phyloP scores from a whole-genome alignment of 1,139 yeast species.

The Hansenula lynferdii region DNA sequence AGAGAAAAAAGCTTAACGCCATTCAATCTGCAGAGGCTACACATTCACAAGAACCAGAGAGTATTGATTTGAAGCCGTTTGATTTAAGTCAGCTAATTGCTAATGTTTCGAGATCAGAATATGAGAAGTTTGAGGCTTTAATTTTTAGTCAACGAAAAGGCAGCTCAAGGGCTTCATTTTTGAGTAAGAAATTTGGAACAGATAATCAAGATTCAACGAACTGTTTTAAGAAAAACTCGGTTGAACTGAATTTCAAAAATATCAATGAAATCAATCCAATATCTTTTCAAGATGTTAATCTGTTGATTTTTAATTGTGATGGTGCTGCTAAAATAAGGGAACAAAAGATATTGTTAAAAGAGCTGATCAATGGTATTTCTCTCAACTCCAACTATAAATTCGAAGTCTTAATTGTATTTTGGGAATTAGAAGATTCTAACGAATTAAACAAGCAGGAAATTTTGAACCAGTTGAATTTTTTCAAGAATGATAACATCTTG shows the following conservation, averaged over 20 bases:
- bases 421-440: constrained; percentile 28
- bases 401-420: constrained; percentile 28
- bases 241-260: constrained; percentile 7
- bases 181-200: constrained; percentile 15
- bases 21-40: constrained; percentile 1
- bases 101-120: constrained; percentile 10
- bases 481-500: constrained; percentile 8
- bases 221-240: background rate
- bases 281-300: constrained; percentile 23
- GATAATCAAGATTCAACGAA: constrained; percentile 1
- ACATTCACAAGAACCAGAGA: background rate
- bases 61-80: constrained; percentile 12
- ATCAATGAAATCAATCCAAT: constrained; percentile 13
- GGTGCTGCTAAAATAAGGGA: constrained; percentile 28
- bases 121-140: constrained; percentile 24
- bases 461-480: constrained; percentile 11
- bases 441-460: constrained; percentile 5
- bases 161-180: constrained; percentile 14
- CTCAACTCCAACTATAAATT: constrained; percentile 28
- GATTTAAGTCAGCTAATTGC: constrained; percentile 13
- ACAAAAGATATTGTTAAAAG: constrained; percentile 28
- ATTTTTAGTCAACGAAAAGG: constrained; percentile 14
- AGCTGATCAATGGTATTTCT: constrained; percentile 28
- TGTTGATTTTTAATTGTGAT: constrained; percentile 32
- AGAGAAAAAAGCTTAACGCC: constrained; percentile 15